Evolutionary conservation across 805 yeast species (phyloP).

Genomic region (Candida tallmaniae): DNA sequence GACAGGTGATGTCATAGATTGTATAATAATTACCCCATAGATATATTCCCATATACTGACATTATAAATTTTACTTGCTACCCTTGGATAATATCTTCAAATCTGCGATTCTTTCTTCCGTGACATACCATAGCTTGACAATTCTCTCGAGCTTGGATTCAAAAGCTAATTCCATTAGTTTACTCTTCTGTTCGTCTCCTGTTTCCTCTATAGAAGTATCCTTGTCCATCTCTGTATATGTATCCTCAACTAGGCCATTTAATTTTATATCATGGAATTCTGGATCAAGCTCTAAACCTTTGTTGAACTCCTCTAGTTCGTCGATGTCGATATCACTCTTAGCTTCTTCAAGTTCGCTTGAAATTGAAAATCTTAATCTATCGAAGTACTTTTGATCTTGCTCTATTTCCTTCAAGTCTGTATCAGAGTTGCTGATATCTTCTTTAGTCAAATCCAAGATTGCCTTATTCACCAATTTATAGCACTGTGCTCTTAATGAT

Average conservation of each 20-base stretch:
- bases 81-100: slow-evolving; percentile 10
- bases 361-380: slow-evolving; percentile 5
- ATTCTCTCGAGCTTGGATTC: slow-evolving; percentile 49
- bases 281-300: slow-evolving; percentile 1
- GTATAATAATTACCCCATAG: slow-evolving; percentile 13
- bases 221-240: slow-evolving; percentile 10
- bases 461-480: slow-evolving; percentile 64
- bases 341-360: slow-evolving; percentile 5
- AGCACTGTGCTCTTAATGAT: slow-evolving; percentile 59
- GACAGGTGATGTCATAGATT: slow-evolving; percentile 39
- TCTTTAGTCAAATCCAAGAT: slow-evolving; percentile 38
- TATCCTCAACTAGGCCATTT: neutral
- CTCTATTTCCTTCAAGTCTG: slow-evolving; percentile 17
- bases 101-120: slow-evolving; percentile 49
- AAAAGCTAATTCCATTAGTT: slow-evolving; percentile 18
- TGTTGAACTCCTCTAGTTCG: slow-evolving; percentile 7
- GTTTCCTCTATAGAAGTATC: slow-evolving; percentile 9
- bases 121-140: slow-evolving; percentile 60
- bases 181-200: slow-evolving; percentile 19
- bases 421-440: slow-evolving; percentile 16
- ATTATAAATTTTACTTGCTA: neutral
- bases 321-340: slow-evolving; percentile 8
- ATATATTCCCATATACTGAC: neutral
- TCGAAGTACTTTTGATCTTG: slow-evolving; percentile 12
- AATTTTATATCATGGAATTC: slow-evolving; percentile 2